Percentiles rank a stretch among this genome's conserved stretches.
Conservation (phyloP, 176 grass and related monocot genomes). For the Zea luxurians region DNA sequence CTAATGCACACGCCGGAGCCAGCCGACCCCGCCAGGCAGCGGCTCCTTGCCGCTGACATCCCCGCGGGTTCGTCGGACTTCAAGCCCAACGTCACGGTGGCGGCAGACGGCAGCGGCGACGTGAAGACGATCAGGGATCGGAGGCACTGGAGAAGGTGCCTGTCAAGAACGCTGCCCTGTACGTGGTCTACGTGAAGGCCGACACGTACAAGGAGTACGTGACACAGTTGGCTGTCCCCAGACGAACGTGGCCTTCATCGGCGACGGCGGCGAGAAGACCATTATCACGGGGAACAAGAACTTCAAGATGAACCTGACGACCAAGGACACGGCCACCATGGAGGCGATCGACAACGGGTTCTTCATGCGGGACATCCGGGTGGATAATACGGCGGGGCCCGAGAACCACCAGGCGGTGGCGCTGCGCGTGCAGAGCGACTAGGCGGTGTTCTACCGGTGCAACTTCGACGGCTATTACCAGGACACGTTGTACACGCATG, state of each 20-base stretch:
- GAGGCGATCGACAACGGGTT: constrained; percentile 76
- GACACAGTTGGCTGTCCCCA: constrained; percentile 4
- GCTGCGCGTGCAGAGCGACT: constrained; percentile 59
- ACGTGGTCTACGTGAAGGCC: constrained; percentile 56
- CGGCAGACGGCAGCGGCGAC: constrained; percentile 62
- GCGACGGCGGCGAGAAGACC: constrained; percentile 61
- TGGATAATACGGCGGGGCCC: constrained; percentile 78
- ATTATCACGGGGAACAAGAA: constrained; percentile 68
- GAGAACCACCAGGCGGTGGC: constrained; percentile 77
- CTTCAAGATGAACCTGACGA: constrained; percentile 65
- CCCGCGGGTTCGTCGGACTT: background rate
- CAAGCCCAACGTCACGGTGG: constrained; percentile 64
- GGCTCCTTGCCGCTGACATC: constrained; percentile 11
- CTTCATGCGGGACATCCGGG: constrained; percentile 53
- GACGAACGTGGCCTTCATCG: constrained; percentile 60
- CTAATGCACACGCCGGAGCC: constrained; percentile 29
- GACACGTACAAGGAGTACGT: constrained; percentile 75
- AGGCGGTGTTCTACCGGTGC: constrained; percentile 67
- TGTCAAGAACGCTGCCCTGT: constrained; percentile 14
- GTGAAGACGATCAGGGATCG: constrained; percentile 62
- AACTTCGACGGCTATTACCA: constrained; percentile 63
- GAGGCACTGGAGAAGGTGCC: constrained; percentile 51
- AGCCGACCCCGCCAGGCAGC: background rate
- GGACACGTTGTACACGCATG: constrained; percentile 78
- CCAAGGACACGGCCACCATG: constrained; percentile 66